Evolutionary conservation across 2,329 filamentous ascomycete genomes (phyloP), one percentile per base, ranked within the genome.

Genomic region (Zopfia rhizophila): DNA sequence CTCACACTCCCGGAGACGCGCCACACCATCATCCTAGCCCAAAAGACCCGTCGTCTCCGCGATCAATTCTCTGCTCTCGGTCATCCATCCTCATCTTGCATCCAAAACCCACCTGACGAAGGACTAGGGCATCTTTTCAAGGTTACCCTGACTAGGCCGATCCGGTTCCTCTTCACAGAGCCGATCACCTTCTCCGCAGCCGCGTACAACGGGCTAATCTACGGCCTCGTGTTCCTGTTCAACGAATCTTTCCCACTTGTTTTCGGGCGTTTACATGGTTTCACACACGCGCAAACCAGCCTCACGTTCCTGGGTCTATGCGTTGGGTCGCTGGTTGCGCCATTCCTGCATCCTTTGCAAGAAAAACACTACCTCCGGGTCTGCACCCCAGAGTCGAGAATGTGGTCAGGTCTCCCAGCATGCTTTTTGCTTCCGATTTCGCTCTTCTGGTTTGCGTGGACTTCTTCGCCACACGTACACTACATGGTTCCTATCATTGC

Each of bases 31-130:
- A 59, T 68, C 22, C 54, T 68, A 2, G 55, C 61, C 14, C 49
- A 47, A 23, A 68, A 91, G 74, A 89, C 83, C 43, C 90, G 87
- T 60, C 83, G 87, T 21, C 88, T 94, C 55, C 90, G 87, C 65
- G 85, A 49, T 24, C 25, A 43, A 8, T 38, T 59, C 11, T 35
- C 29, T 10, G 56, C 50, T 5, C 41, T 52, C 28, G 56, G 53
- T 12, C 24, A 45, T 11, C n/a, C 28, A 3, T 43, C 49, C 5
- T 45, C 50, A 2, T 6, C 22, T 16, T 40, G 41, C 13, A 59
- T 65, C 17, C 42, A 29, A 38, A 11, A 11, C 11, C 32, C 40
- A 30, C 25, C 24, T 23, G 39, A 48, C 19, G 42, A 38, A 17
- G 38, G 46, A 8, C 36, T 51, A 4, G 42, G 32, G 19, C 44